Base-by-base conservation (phyloP, 805 yeast species). In the Zygotorulaspora sp. region DNA sequence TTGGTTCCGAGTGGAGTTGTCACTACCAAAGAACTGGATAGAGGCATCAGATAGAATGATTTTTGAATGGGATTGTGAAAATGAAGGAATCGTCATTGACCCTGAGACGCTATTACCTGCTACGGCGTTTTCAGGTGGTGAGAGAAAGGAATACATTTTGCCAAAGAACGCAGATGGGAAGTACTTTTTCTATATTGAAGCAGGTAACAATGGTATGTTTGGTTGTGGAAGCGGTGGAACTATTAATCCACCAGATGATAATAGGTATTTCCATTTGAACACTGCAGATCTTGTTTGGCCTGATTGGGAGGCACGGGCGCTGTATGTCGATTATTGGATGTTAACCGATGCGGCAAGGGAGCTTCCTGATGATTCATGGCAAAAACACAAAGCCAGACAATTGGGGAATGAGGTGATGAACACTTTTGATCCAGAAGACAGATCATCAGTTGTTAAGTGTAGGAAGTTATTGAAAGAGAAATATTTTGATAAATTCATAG, bases 161-260 rank as follows among this genome's bases (percentile, higher is more conserved):
- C 92, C 94, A 1, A 58, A 68, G 47, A 71, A 65, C 36, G 67
- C 75, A 5, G 63, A 70, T 9, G 58, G 55, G 9, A 71, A 75
- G 49, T 84, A 83, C 55, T 58, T 59, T 2, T 86, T 89, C 50
- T 92, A 84, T 60, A 65, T 92, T 38, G 98, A 90, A 60, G 80
- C 87, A 55, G 84, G 92, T 9, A 90, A 96, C 58, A 92, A 90
- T 64, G 94, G 95, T 12, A 90, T 90, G 92, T 86, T 83, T 59
- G 96, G 96, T 9, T 75, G 78, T 45, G 82, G 83, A 30, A 60
- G 67, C 28, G 78, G 78, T 11, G 73, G 74, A 21, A 70, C 65
- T 35, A 83, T 82, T 18, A 68, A 68, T 40, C 85, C 85, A 3
- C 87, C 88, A 1, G 80, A 82, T 50, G 77, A 79, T 15, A 79